Evolutionary conservation across 441 rosid species (phyloP).

Genomic region (Gossypium schwendimanii): DNA sequence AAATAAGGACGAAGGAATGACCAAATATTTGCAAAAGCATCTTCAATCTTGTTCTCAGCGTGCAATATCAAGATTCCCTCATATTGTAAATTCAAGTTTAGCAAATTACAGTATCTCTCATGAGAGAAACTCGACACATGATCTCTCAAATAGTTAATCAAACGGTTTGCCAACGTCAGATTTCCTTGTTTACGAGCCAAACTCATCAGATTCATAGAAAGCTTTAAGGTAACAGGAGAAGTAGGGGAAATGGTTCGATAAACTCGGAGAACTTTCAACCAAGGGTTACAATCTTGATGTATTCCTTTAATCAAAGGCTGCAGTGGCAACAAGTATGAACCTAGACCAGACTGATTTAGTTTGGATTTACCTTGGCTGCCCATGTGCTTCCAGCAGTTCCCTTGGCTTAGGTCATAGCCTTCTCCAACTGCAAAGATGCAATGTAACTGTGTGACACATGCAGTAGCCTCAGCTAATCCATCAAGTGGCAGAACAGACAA

Average conservation of each 20-base stretch:
- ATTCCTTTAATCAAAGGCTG: conserved; percentile 49
- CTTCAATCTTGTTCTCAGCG: conserved; percentile 68
- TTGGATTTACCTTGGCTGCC: conserved; percentile 25
- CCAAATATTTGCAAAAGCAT: conserved; percentile 78
- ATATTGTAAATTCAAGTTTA: conserved; percentile 61
- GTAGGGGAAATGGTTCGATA: conserved; percentile 59
- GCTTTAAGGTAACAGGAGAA: conserved; percentile 69
- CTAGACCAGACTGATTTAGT: conserved; percentile 41
- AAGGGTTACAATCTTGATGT: conserved; percentile 80
- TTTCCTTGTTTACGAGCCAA: conserved; percentile 87
- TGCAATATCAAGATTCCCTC: conserved; percentile 68
- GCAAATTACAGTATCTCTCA: conserved; percentile 38
- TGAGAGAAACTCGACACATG: conserved; percentile 51
- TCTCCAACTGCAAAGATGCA: conserved; percentile 83
- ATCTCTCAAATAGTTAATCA: conserved; percentile 52
- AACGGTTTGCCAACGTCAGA: conserved; percentile 59
- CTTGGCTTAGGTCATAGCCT: conserved; percentile 38
- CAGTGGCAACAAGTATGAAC: conserved; percentile 54
- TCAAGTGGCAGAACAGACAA: conserved; percentile 78
- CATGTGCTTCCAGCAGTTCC: background rate
- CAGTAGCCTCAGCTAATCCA: conserved; percentile 71
- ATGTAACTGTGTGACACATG: conserved; percentile 77
- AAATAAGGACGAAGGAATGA: conserved; percentile 65
- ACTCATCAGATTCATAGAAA: conserved; percentile 67
- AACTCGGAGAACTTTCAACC: conserved; percentile 83